Evolutionary conservation across 208 protist species (phyloP).

Genomic region (Spongospora subterranea): DNA sequence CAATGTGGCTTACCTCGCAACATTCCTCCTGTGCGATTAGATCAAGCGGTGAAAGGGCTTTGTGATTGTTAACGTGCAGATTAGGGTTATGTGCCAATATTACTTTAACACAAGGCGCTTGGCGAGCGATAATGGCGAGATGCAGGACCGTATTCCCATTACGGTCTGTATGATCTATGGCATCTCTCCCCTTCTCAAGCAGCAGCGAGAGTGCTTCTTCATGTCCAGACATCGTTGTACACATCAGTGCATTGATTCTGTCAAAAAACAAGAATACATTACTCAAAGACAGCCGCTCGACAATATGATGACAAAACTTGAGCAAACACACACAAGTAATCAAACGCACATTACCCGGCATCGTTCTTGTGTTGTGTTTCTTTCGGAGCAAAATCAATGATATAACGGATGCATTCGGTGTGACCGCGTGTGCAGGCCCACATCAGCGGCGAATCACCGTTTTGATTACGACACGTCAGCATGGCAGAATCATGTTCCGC

Average conservation of each 20-base stretch:
- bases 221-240: not conserved
- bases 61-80: not conserved
- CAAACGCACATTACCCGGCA: not conserved
- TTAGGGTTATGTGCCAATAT: not conserved
- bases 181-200: not conserved
- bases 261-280: not conserved
- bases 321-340: no score
- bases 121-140: not conserved
- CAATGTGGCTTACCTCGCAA: not conserved
- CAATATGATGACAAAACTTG: no score
- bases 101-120: not conserved
- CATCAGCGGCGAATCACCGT: conserved; percentile 37
- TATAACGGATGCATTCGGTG: not conserved
- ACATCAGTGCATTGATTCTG: conserved; percentile 30
- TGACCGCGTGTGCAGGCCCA: not conserved
- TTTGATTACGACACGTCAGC: not conserved
- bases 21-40: not conserved
- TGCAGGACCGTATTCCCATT: conserved; percentile 50
- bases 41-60: not conserved
- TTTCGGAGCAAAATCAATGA: not conserved
- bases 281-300: not conserved
- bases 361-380: not conserved
- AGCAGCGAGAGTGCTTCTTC: not conserved
- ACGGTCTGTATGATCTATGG: not conserved
- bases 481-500: no score